Evolutionary conservation across 2,329 filamentous ascomycete species (phyloP), one percentile per base, ranked within the genome.

Genomic region (Paramyrothecium sp.): DNA sequence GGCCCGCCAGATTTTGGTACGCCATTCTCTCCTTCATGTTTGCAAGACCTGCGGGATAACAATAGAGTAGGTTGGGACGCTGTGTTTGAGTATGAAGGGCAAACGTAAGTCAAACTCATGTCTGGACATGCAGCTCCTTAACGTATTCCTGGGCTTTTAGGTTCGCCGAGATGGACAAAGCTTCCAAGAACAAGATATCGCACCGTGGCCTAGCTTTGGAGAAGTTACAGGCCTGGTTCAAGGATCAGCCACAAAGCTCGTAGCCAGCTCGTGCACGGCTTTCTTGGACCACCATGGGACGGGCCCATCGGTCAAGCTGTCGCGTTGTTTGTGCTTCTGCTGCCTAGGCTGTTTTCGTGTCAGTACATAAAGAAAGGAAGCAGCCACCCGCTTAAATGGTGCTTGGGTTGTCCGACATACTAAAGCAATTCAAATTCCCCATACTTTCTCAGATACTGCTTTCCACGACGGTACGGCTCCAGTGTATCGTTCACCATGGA

Each of bases 91-190:
- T 94, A 96, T 65, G 84, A 96, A 62, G 93, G 93, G 47, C 80
- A 91, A 75, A 99, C 95, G 78, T 86, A 72, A 69, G 82, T 75
- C 47, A 23, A 19, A 13, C 22, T 5, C 19, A n/a, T 7, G 22
- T 17, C 3, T 44, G 22, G 4, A 22, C 34, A 11, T 20, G 38
- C 3, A 38, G 23, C 8, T 23, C 10, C 16, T 19, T 26, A 12
- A 33, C 19, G 44, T n/a, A n/a, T 0, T 67, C 17, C 10, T 26
- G 49, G 8, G 2, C 38, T 17, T 44, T 49, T 20, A 89, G 86
- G 2, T 89, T 96, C 71, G 95, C 95, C 26, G 95, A 99, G 78
- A 99, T 99, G 95, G 89, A 92, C 54, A 93, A 90, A 74, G 76
- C 72, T 11, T 85, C 87, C 71, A 96, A 96, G 86, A 99, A 98